Percentiles rank a stretch among this genome's conserved stretches.
phyloP scores from a whole-genome alignment of 2,329 filamentous ascomycete genomes.

The Sarocladium oryzae region DNA sequence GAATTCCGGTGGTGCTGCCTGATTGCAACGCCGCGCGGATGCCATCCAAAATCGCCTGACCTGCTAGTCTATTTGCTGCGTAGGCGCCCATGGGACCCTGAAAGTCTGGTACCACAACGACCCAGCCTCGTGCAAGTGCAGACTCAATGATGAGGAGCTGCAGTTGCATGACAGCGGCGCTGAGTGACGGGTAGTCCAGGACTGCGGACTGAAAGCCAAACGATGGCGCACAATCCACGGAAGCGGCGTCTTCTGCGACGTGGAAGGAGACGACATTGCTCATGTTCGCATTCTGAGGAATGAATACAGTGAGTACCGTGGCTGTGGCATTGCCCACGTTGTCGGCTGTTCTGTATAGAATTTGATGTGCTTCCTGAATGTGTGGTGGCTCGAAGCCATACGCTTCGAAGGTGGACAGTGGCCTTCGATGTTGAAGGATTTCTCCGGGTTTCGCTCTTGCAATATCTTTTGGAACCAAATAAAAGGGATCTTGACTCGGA shows the following conservation, averaged over 20 bases:
- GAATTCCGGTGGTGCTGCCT: constrained; percentile 21
- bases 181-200: constrained; percentile 21
- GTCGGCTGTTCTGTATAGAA: constrained; percentile 34
- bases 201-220: constrained; percentile 16
- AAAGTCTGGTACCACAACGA: constrained; percentile 41
- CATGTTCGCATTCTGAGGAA: constrained; percentile 25
- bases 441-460: constrained; percentile 13
- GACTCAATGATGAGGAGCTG: constrained; percentile 18
- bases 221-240: constrained; percentile 26
- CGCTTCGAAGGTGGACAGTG: constrained; percentile 17
- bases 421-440: constrained; percentile 16
- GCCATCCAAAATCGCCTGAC: constrained; percentile 36
- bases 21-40: constrained; percentile 32
- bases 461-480: constrained; percentile 15
- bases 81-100: constrained; percentile 38
- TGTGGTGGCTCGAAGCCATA: constrained; percentile 14
- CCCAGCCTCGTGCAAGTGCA: constrained; percentile 35
- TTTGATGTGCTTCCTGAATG: constrained; percentile 21
- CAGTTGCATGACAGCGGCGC: constrained; percentile 23
- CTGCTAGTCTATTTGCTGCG: constrained; percentile 31
- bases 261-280: constrained; percentile 34
- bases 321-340: constrained; percentile 26
- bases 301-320: constrained; percentile 31
- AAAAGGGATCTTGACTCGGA: constrained; percentile 19
- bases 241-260: constrained; percentile 32